Evolutionary conservation across 1,139 yeast genomes (phyloP), one percentile per base, ranked within the genome.

Genomic region (Diutina scorzettiae): DNA sequence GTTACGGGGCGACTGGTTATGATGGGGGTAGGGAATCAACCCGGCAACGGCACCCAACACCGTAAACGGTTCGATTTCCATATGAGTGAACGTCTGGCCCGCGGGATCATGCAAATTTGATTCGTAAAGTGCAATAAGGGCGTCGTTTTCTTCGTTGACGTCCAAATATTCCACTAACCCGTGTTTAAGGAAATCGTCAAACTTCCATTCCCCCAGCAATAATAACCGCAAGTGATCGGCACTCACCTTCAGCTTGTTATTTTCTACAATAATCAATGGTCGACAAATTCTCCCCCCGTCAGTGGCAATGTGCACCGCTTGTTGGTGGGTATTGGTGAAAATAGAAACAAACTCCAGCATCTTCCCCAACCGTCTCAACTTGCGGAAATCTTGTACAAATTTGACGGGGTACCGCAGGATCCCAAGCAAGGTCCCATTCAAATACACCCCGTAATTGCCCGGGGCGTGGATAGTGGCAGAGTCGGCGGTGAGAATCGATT

Each of bases 241-340:
- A 42, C 69, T 71, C 17, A 91, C 96, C 46, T 68, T 76, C 1
- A 96, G 72, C 46, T 65, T 57, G 41, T 86, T 84, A 46, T 79
- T 70, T 39, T 60, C 66, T 19, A 89, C 91, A 57, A 91, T 86
- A 45, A 91, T 89, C 50, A 91, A 66, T 3, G 99, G 99, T 51
- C 99, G 81, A 72, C 98, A 91, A 55, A 91, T 86, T 63, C 99
- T 76, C 43, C 99, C 99, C 53, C 98, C 98, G 64, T 91, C 99
- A 6, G 98, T 89, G 14, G 98, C 98, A 56, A 91, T 89, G 57
- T 91, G 96, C 36, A 91, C 96, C 0, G 96, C 95, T 43, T 69
- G 68, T 54, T 91, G 97, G 54, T 91, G 96, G 40, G 79, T 71
- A 58, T 91, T 91, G 32, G 89, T 81, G 60, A 86, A 86, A 48